Base-by-base conservation (phyloP, 495 filamentous ascomycete genomes). In the Penicillium daleae region DNA sequence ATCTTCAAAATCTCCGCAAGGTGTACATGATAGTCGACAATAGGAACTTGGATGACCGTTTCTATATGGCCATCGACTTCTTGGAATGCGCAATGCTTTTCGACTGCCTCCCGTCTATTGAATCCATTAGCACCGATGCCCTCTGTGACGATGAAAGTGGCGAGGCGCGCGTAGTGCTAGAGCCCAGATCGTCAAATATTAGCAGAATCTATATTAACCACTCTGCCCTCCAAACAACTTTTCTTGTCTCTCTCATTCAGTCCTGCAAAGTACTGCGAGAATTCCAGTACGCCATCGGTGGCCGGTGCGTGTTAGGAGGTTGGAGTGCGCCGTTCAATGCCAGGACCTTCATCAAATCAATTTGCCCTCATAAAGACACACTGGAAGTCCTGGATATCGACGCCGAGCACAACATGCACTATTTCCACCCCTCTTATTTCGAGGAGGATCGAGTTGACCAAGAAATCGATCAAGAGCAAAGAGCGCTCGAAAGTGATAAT, bases 371-470 rank as follows among this genome's bases (percentile, higher is more conserved):
- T 57, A 70, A 66, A 21, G 57, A 66, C 2, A 73, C 68, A 9
- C 56, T 76, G 19, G 68, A 74, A 27, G 44, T 63, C 1, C 59
- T 76, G 2, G 62, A 76, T 51, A 26, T 76, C 1, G 70, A 74
- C 53, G 44, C 44, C 44, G 44, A 49, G 22, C 2, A 2, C 9
- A 4, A 40, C 40, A 56, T 62, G 52, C 10, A 33, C 50, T 31
- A 31, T 7, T 31, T 31, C 3, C 4, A 7, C 29, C 4, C 29
- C 29, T 31, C 29, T 31, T 31, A 31, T 31, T 3, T 4, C 3
- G 4, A 31, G 29, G 29, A 31, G 29, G 29, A 7, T 31, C 29
- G 3, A 4, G 33, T 62, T 8, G 68, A 71, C 33, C 6, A 46
- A n/a, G 21, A 26, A 33, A 49, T 58, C 32, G 13, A 57, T 32